Conservation (phyloP, 2,329 filamentous ascomycete species). For the Xylariaceae sp. region DNA sequence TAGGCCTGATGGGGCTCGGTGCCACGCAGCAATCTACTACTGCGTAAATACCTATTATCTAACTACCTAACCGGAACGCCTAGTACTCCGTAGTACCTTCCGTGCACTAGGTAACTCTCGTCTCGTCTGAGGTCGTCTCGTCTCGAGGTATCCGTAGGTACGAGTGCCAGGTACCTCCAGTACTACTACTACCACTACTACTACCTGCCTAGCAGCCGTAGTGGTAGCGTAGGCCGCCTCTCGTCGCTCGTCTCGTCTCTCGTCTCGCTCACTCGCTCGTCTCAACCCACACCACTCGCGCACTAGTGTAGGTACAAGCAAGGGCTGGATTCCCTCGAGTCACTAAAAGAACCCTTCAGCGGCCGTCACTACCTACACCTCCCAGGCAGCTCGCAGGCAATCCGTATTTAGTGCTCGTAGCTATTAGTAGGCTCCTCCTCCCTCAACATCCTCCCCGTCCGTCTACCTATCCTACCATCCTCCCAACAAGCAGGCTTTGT, state of each 20-base stretch:
- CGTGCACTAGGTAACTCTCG: background rate
- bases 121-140: background rate
- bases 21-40: background rate
- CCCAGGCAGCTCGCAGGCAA: background rate
- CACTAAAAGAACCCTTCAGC: background rate
- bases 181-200: background rate
- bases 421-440: background rate
- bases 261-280: background rate
- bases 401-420: slow-evolving; percentile 1
- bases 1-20: background rate
- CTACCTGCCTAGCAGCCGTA: background rate
- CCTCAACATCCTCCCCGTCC: background rate
- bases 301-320: background rate
- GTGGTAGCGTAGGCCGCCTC: too few species aligned
- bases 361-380: background rate
- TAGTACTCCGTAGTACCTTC: background rate
- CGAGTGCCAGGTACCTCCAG: background rate
- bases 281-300: background rate
- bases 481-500: background rate
- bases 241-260: too few species aligned
- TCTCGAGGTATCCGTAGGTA: background rate
- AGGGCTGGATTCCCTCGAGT: background rate
- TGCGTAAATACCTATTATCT: background rate
- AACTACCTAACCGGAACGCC: background rate
- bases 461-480: background rate